These are phyloP conservation scores for Diplodia intermedia DNA, from an alignment of 2,329 filamentous ascomycete species.

Conservation along the genomic window DNA sequence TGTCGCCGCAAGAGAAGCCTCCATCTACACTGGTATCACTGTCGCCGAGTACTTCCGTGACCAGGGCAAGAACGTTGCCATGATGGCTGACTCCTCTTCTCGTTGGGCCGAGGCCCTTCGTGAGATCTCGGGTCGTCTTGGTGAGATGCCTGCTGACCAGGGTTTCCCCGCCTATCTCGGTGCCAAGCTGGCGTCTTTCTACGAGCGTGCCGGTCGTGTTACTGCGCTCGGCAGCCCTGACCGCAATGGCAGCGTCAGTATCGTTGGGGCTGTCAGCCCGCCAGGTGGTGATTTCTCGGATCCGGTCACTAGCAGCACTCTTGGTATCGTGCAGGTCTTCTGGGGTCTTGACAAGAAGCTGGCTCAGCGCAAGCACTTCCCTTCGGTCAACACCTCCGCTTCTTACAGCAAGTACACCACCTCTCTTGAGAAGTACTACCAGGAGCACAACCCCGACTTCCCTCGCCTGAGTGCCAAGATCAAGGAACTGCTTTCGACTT, in stretches of 20 bases:
- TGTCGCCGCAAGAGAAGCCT: conserved; percentile 95
- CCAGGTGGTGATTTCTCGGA: conserved; percentile 99
- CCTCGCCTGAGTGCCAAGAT: conserved; percentile 90
- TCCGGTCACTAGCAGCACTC: conserved; percentile 90
- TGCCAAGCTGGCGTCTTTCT: conserved; percentile 97
- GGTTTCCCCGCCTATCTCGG: conserved; percentile 98
- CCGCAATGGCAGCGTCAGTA: conserved; percentile 90
- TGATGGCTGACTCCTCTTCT: conserved; percentile 99
- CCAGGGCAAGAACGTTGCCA: conserved; percentile 95
- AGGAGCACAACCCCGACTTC: conserved; percentile 93
- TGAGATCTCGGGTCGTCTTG: conserved; percentile 97
- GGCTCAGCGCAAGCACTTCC: conserved; percentile 98
- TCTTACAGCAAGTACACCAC: conserved; percentile 97
- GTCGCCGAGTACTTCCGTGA: conserved; percentile 97
- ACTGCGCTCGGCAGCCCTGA: conserved; percentile 86
- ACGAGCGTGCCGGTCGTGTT: conserved; percentile 94
- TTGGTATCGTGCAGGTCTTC: conserved; percentile 98
- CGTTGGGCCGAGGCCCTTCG: conserved; percentile 98
- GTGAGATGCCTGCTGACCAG: conserved; percentile 99
- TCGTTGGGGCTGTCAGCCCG: conserved; percentile 95
- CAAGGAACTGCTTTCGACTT: conserved; percentile 90
- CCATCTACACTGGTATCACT: conserved; percentile 96
- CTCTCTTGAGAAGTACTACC: conserved; percentile 90
- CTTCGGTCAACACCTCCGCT: conserved; percentile 91
- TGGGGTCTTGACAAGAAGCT: conserved; percentile 99